phyloP scores from a whole-genome alignment of 352 stramenopile species.

The Pythium aristosporum region DNA sequence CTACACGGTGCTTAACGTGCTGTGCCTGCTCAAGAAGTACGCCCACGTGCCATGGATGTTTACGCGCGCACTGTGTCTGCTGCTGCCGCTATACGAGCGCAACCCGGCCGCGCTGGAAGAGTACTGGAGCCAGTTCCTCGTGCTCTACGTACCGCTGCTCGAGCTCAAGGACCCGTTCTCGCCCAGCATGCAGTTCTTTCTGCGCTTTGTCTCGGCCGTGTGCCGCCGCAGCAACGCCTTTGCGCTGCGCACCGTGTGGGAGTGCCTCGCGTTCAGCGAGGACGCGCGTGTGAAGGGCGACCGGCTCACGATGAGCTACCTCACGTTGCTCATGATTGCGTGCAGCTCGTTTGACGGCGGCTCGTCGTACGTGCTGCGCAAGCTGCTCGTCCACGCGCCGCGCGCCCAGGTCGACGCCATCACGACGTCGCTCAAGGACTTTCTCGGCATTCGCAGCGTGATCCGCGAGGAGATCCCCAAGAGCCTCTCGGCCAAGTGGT shows the following conservation, averaged over 20 bases:
- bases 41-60: conserved; percentile 29
- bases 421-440: conserved; percentile 30
- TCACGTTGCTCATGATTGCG: conserved; percentile 34
- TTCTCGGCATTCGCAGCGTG: conserved; percentile 16
- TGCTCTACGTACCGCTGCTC: conserved; percentile 30
- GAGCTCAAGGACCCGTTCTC: conserved; percentile 25
- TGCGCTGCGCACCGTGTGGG: conserved; percentile 38
- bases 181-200: conserved; percentile 30
- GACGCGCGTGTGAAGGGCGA: conserved; percentile 25
- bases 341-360: conserved; percentile 35
- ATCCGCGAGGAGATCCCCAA: conserved; percentile 17
- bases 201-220: conserved; percentile 34
- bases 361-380: conserved; percentile 26
- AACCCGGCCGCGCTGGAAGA: conserved; percentile 19
- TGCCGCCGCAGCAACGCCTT: conserved; percentile 33
- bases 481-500: conserved; percentile 27
- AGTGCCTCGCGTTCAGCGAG: conserved; percentile 33
- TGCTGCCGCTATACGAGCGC: conserved; percentile 35
- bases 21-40: conserved; percentile 40
- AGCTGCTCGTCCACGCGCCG: conserved; percentile 28
- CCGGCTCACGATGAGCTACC: conserved; percentile 28
- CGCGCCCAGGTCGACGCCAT: conserved; percentile 23
- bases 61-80: conserved; percentile 30
- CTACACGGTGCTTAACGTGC: conserved; percentile 36
- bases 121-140: conserved; percentile 40